Evolutionary conservation across 2,329 filamentous ascomycete species (phyloP).

Genomic region (Venturia aucupariae): DNA sequence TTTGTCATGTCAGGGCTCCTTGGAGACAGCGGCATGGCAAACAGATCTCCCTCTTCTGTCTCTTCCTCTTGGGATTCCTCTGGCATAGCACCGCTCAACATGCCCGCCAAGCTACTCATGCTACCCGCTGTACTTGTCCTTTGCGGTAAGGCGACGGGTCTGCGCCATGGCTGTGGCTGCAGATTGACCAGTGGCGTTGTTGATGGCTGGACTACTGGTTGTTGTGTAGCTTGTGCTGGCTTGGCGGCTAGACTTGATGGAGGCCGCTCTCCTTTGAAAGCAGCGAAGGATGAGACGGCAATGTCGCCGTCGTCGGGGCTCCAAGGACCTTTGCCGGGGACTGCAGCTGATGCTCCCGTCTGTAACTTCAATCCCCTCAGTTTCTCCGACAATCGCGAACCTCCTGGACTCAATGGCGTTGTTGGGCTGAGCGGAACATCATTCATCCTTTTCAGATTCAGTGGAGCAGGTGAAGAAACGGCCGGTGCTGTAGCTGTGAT

Average conservation of each 20-base stretch:
- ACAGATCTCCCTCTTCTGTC: constrained; percentile 69
- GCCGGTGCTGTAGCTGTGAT: constrained; percentile 37
- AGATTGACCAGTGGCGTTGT: constrained; percentile 6
- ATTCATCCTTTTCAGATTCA: not conserved
- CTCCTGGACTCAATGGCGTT: constrained; percentile 50
- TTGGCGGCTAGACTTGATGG: constrained; percentile 31
- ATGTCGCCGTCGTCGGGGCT: constrained; percentile 21
- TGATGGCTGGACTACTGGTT: constrained; percentile 17
- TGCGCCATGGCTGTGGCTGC: constrained; percentile 16
- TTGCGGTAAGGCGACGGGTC: constrained; percentile 20
- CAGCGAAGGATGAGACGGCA: constrained; percentile 40
- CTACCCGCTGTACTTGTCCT: constrained; percentile 18
- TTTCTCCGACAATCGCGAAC: constrained; percentile 68
- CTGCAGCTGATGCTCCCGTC: constrained; percentile 52
- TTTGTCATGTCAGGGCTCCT: constrained; percentile 77
- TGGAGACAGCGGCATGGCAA: constrained; percentile 79
- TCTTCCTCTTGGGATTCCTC: constrained; percentile 19
- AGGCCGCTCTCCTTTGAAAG: constrained; percentile 41
- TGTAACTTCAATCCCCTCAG: constrained; percentile 69
- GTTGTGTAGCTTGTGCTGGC: constrained; percentile 27
- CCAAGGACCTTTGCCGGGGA: constrained; percentile 15
- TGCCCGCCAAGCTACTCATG: constrained; percentile 1
- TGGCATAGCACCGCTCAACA: not conserved
- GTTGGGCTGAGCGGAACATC: constrained; percentile 20
- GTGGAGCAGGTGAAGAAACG: constrained; percentile 25